phyloP scores from a whole-genome alignment of 2,329 filamentous ascomycete genomes.

The Diatrype stigma region DNA sequence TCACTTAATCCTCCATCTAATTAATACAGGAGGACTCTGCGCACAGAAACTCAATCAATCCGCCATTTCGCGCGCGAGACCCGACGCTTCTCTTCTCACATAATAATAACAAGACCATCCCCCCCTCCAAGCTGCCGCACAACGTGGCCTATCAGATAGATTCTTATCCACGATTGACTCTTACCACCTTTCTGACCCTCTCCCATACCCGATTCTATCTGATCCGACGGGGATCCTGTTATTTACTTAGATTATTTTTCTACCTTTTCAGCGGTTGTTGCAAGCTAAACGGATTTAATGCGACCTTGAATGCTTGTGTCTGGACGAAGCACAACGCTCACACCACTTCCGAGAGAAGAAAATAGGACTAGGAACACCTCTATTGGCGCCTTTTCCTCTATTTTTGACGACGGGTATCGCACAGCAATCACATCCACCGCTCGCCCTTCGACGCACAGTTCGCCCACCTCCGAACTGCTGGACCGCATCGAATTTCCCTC shows the following conservation, averaged over 20 bases:
- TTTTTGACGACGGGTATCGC: conserved; percentile 10
- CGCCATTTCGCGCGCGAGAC: conserved; percentile 3
- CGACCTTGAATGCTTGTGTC: neutral
- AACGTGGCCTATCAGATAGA: neutral
- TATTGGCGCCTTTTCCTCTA: conserved; percentile 11
- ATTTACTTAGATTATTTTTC: neutral
- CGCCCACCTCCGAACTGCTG: conserved; percentile 15
- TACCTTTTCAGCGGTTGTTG: neutral
- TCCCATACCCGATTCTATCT: neutral
- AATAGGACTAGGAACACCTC: no score
- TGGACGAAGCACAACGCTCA: neutral
- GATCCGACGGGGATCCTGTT: neutral
- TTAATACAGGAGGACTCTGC: conserved; percentile 7
- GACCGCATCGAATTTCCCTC: conserved; percentile 22
- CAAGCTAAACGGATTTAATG: neutral
- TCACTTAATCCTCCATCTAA: neutral
- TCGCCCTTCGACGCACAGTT: conserved; percentile 18
- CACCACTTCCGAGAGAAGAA: neutral
- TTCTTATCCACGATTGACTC: neutral
- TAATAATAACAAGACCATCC: conserved; percentile 1
- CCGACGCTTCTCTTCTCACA: conserved; percentile 8
- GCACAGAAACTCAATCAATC: conserved; percentile 28
- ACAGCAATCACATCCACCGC: conserved; percentile 8
- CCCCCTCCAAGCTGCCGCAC: neutral
- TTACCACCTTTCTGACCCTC: neutral